Percentiles rank a stretch among this genome's conserved stretches.
phyloP scores from a whole-genome alignment of 768 basidiomycete species.

The Sistotremastrum niveocremeum region DNA sequence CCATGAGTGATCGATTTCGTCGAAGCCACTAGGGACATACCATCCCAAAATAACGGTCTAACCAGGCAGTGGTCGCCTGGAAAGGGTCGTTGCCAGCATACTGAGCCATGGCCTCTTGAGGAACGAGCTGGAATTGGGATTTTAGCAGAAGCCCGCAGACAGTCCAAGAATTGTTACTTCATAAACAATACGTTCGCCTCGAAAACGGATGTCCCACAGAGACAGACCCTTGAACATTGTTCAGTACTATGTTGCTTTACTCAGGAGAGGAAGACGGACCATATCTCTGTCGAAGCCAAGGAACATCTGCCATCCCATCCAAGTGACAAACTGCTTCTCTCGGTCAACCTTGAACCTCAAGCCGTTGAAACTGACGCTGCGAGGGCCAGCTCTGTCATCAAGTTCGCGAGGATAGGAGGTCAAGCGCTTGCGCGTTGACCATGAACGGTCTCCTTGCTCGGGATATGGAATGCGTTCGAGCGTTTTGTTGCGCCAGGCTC shows the following conservation, averaged over 20 bases:
- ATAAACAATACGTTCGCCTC: slow-evolving; percentile 46
- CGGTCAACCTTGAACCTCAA: slow-evolving; percentile 42
- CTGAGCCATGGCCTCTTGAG: slow-evolving; percentile 51
- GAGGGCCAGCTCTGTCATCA: slow-evolving; percentile 52
- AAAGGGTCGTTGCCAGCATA: slow-evolving; percentile 52
- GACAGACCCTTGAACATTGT: slow-evolving; percentile 21
- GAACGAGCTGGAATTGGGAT: slow-evolving; percentile 26
- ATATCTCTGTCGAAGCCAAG: slow-evolving; percentile 54
- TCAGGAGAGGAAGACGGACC: slow-evolving; percentile 15
- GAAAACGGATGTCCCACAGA: slow-evolving; percentile 46
- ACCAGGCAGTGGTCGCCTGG: slow-evolving; percentile 47
- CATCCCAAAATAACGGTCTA: slow-evolving; percentile 55
- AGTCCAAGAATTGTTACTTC: slow-evolving; percentile 22
- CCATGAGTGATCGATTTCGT: background rate
- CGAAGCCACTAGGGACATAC: slow-evolving; percentile 1
- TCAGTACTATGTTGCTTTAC: slow-evolving; percentile 10
- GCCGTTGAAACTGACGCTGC: slow-evolving; percentile 47
- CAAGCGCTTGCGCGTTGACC: slow-evolving; percentile 32
- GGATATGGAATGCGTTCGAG: slow-evolving; percentile 27
- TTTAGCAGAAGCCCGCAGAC: background rate
- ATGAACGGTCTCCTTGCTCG: slow-evolving; percentile 24
- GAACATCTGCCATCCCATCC: slow-evolving; percentile 56
- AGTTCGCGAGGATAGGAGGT: slow-evolving; percentile 28
- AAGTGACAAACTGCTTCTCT: slow-evolving; percentile 40
- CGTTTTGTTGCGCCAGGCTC: slow-evolving; percentile 39